These are phyloP conservation scores for Phaffomyces antillensis DNA, from an alignment of 805 yeast species.

Conservation along the genomic window DNA sequence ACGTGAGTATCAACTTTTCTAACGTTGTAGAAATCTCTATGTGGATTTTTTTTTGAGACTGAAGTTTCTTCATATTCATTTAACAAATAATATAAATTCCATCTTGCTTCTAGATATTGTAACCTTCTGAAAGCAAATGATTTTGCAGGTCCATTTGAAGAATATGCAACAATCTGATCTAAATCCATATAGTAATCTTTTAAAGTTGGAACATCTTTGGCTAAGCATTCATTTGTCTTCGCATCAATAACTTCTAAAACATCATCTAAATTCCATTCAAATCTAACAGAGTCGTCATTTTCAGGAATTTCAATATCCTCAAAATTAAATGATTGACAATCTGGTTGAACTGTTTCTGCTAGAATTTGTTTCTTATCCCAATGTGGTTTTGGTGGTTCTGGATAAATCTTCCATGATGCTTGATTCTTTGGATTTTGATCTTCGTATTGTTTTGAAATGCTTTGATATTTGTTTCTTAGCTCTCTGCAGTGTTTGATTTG, in stretches of 20 bases:
- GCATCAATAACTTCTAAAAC: slow-evolving; percentile 56
- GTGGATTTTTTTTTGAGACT: slow-evolving; percentile 88
- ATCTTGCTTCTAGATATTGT: slow-evolving; percentile 91
- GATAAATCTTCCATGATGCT: slow-evolving; percentile 73
- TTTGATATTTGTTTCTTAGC: slow-evolving; percentile 70
- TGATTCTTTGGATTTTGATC: slow-evolving; percentile 79
- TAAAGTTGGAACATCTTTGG: slow-evolving; percentile 70
- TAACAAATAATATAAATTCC: slow-evolving; percentile 83
- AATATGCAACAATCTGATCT: slow-evolving; percentile 61
- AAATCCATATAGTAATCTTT: slow-evolving; percentile 81
- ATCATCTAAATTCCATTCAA: slow-evolving; percentile 50
- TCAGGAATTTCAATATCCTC: slow-evolving; percentile 37
- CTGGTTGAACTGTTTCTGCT: slow-evolving; percentile 32
- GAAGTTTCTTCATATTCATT: slow-evolving; percentile 92
- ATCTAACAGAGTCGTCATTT: slow-evolving; percentile 41
- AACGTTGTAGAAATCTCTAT: slow-evolving; percentile 93
- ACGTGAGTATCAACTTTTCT: slow-evolving; percentile 98
- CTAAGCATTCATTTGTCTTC: slow-evolving; percentile 25
- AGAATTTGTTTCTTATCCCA: slow-evolving; percentile 60
- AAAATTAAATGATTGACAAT: slow-evolving; percentile 35
- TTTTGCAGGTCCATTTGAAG: slow-evolving; percentile 94
- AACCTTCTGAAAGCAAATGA: slow-evolving; percentile 92
- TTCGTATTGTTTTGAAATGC: slow-evolving; percentile 63
- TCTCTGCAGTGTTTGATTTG: slow-evolving; percentile 62
- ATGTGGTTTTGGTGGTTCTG: slow-evolving; percentile 90